Evolutionary conservation across 106 monocot species (phyloP), one percentile per base, ranked within the genome.

Genomic region (Allium sativum): DNA sequence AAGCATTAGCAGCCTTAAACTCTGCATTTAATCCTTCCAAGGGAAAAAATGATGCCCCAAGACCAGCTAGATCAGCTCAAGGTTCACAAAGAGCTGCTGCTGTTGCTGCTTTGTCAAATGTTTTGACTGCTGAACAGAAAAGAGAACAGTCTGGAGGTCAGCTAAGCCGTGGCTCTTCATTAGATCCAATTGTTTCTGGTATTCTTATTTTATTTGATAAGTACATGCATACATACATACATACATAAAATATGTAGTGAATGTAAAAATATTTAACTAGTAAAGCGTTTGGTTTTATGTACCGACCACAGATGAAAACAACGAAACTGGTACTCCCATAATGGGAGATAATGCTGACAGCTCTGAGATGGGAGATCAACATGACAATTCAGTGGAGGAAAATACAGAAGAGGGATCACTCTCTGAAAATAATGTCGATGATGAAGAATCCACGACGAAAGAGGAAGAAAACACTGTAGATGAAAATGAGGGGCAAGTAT

Each of bases 1-100:
- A 81, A 59, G 86, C 86, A 18, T 69, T 87, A 70, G 82, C 79
- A 45, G 82, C 87, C 21, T 72, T 87, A 58, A 69, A 78, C 64
- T 82, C 87, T 79, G 87, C 87, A 55, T 87, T 87, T 61, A 90
- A 81, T 69, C 78, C 93, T 59, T 72, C 86, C 7, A 73, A 18
- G 43, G 13, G 62, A 40, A 80, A 65, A 68, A 18, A 45, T 70
- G 68, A 83, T 51, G 80, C 64, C 46, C 78, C 83, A 62, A 48
- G 18, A 5, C 17, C 64, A 64, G 72, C 58, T 68, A 70, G 71
- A 55, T 59, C 74, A 65, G 48, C 64, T 31, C 80, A 72, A 62
- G 83, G 83, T 11, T 84, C 93, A 51, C 93, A 94, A 59, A 81
- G 89, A 73, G 93, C 93, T 53, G 89, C 93, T 78, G 93, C 93